phyloP scores from a whole-genome alignment of 805 yeast genomes.

The Cyberlindnera galapagoensis region DNA sequence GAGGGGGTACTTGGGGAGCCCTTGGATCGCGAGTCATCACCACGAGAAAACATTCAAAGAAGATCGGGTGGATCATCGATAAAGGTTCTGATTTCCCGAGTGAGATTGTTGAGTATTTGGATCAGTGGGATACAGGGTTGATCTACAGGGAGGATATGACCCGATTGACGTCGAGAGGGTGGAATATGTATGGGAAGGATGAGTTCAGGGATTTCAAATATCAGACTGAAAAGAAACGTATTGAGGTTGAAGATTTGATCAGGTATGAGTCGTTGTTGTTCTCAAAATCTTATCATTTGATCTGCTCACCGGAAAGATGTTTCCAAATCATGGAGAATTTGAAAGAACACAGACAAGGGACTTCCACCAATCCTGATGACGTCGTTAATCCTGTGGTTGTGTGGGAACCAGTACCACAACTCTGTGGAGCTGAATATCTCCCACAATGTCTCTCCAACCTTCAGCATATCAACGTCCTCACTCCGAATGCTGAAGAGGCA shows the following conservation, averaged over 20 bases:
- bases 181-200: slow-evolving; percentile 62
- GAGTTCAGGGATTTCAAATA: slow-evolving; percentile 60
- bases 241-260: slow-evolving; percentile 49
- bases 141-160: slow-evolving; percentile 43
- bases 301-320: slow-evolving; percentile 67
- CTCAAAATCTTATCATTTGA: slow-evolving; percentile 55
- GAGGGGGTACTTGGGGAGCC: slow-evolving; percentile 82
- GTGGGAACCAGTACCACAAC: slow-evolving; percentile 87
- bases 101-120: slow-evolving; percentile 36
- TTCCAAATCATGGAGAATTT: slow-evolving; percentile 36
- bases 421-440: slow-evolving; percentile 50
- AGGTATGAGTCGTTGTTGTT: slow-evolving; percentile 30
- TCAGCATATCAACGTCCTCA: slow-evolving; percentile 46
- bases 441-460: slow-evolving; percentile 32
- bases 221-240: slow-evolving; percentile 51
- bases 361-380: too few species aligned
- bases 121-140: slow-evolving; percentile 57
- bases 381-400: slow-evolving; percentile 35
- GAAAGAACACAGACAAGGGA: slow-evolving; percentile 6
- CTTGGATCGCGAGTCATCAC: slow-evolving; percentile 63
- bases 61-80: slow-evolving; percentile 69
- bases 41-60: slow-evolving; percentile 31
- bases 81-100: slow-evolving; percentile 73
- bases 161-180: slow-evolving; percentile 73
- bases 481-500: slow-evolving; percentile 86